These are phyloP conservation scores for Lachancea mirantina DNA, from an alignment of 805 yeast genomes.

Conservation along the genomic window DNA sequence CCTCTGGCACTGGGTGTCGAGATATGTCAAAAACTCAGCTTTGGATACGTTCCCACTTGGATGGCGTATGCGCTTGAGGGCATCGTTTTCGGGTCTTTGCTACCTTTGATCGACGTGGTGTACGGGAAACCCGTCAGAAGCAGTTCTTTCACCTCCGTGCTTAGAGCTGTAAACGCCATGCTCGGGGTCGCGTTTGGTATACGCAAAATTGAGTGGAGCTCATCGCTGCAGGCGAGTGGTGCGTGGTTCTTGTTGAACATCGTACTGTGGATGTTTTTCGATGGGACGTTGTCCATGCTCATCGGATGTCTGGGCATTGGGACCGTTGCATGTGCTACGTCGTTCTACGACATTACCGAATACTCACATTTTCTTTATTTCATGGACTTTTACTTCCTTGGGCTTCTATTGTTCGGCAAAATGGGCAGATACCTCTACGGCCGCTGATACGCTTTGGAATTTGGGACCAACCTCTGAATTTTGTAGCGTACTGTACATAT, in stretches of 20 bases:
- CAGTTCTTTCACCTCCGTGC: conserved; percentile 16
- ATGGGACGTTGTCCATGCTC: conserved; percentile 50
- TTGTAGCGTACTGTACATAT: conserved; percentile 6
- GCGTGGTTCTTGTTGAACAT: conserved; percentile 59
- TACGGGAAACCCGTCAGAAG: conserved; percentile 11
- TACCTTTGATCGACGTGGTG: conserved; percentile 37
- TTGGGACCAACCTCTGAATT: too few species aligned
- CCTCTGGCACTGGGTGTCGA: conserved; percentile 35
- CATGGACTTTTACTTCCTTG: conserved; percentile 55
- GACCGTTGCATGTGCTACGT: conserved; percentile 18
- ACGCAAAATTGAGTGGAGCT: conserved; percentile 61
- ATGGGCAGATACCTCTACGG: conserved; percentile 50
- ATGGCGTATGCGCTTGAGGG: conserved; percentile 44
- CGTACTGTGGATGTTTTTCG: conserved; percentile 59
- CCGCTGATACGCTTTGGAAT: too few species aligned
- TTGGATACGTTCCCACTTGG: conserved; percentile 21
- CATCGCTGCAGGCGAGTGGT: conserved; percentile 55
- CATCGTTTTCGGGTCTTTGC: conserved; percentile 46
- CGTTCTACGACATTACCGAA: conserved; percentile 19
- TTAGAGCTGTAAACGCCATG: conserved; percentile 41
- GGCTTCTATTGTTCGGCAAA: conserved; percentile 60
- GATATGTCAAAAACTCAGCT: conserved; percentile 16
- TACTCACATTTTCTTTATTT: conserved; percentile 19
- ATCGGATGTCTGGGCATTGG: conserved; percentile 31
- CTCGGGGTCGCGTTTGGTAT: conserved; percentile 68